Conservation (phyloP, 768 basidiomycete genomes). For the Dacryopinax spathularia region DNA sequence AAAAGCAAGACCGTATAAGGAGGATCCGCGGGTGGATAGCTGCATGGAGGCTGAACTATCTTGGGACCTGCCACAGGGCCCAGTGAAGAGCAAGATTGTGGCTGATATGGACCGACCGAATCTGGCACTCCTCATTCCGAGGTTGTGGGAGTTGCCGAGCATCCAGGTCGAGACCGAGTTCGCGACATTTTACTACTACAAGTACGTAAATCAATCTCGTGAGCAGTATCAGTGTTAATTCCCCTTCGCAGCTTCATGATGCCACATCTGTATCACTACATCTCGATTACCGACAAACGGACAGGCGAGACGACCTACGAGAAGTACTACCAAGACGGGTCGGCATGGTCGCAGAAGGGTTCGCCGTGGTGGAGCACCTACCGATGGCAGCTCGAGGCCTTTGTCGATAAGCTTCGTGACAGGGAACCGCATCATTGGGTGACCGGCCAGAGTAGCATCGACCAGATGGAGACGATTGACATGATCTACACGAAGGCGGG, state of each 20-base stretch:
- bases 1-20: conserved; percentile 16
- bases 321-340: conserved; percentile 7
- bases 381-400: conserved; percentile 49
- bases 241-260: conserved; percentile 6
- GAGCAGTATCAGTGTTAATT: background rate
- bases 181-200: conserved; percentile 10
- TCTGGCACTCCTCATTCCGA: conserved; percentile 3
- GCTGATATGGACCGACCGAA: conserved; percentile 10
- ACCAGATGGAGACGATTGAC: conserved; percentile 46
- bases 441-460: conserved; percentile 37
- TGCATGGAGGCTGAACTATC: conserved; percentile 26
- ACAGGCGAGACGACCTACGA: conserved; percentile 5
- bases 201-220: background rate
- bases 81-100: conserved; percentile 7
- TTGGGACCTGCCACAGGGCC: background rate
- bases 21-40: conserved; percentile 29
- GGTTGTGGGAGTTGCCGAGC: conserved; percentile 8
- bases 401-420: conserved; percentile 44
- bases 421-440: conserved; percentile 42
- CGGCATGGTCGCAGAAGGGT: conserved; percentile 2
- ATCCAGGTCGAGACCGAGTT: conserved; percentile 10
- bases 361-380: conserved; percentile 20
- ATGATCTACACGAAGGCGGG: conserved; percentile 37
- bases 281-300: conserved; percentile 7
- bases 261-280: conserved; percentile 8